phyloP scores from a whole-genome alignment of 495 filamentous ascomycete species.

The Hypomontagnella submonticulosa region DNA sequence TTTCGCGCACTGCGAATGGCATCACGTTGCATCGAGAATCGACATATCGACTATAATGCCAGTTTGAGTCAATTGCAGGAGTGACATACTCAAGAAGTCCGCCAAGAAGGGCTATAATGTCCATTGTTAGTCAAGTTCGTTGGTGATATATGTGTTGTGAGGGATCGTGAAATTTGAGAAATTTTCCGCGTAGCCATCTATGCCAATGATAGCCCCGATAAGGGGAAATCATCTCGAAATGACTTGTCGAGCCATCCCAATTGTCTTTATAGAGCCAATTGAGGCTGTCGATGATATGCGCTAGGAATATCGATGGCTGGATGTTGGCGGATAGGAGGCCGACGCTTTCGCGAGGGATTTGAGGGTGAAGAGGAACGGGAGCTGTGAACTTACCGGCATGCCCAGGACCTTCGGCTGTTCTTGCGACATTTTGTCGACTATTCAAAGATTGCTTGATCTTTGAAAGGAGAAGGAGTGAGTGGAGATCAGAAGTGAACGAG shows the following conservation, averaged over 20 bases:
- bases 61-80: conserved; percentile 12
- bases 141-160: conserved; percentile 15
- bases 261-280: conserved; percentile 44
- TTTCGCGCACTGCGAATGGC: conserved; percentile 31
- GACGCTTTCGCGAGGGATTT: conserved; percentile 51
- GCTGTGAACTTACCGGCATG: conserved; percentile 77
- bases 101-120: conserved; percentile 74
- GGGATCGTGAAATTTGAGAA: conserved; percentile 39
- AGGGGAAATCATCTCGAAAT: conserved; percentile 34
- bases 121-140: conserved; percentile 41
- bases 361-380: conserved; percentile 18
- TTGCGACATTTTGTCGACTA: conserved; percentile 70
- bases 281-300: conserved; percentile 39
- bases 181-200: conserved; percentile 36
- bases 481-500: conserved; percentile 54
- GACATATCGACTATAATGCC: conserved; percentile 6
- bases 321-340: conserved; percentile 51
- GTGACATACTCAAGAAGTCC: conserved; percentile 96
- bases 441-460: conserved; percentile 58
- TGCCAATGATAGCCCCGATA: conserved; percentile 28
- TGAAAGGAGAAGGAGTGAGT: conserved; percentile 57
- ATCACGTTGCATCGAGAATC: conserved; percentile 31
- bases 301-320: conserved; percentile 29
- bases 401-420: conserved; percentile 72
- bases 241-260: conserved; percentile 34